Evolutionary conservation across 108 stramenopile genomes (phyloP).

Genomic region (Cyclotella cryptica): DNA sequence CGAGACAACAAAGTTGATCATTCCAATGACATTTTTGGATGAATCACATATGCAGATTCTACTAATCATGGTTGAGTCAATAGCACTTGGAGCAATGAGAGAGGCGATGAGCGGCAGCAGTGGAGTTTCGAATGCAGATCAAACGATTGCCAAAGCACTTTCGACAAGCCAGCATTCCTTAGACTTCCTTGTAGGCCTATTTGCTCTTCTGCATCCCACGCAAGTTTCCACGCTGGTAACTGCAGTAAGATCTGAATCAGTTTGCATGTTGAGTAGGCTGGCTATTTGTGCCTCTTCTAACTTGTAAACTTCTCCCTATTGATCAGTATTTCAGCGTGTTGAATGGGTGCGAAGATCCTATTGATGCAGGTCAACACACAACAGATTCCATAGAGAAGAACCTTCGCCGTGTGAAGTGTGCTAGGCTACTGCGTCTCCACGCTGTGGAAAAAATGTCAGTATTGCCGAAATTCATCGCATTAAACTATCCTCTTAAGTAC

Average conservation of each 20-base stretch:
- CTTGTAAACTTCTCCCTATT: too few relatives aligned
- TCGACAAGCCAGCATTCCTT: conserved; percentile 42
- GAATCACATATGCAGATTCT: conserved; percentile 70
- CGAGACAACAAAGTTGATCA: conserved; percentile 34
- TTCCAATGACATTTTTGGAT: conserved; percentile 68
- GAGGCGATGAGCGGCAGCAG: conserved; percentile 57
- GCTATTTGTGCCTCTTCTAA: too few relatives aligned
- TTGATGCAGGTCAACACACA: background rate
- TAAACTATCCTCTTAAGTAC: conserved; percentile 81
- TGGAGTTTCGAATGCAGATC: conserved; percentile 47
- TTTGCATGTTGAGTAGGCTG: too few relatives aligned
- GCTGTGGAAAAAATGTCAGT: conserved; percentile 75
- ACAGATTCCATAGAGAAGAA: conserved; percentile 10
- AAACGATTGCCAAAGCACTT: conserved; percentile 50
- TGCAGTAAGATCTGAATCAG: background rate
- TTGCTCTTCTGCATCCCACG: conserved; percentile 76
- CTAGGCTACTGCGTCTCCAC: conserved; percentile 73
- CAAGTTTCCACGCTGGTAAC: conserved; percentile 61
- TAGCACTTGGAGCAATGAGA: conserved; percentile 68
- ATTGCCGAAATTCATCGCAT: conserved; percentile 68
- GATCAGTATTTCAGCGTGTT: conserved; percentile 62
- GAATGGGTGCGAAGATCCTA: conserved; percentile 62
- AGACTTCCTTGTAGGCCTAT: conserved; percentile 79
- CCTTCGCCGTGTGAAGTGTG: conserved; percentile 50
- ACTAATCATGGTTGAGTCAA: conserved; percentile 69